Evolutionary conservation across 2,329 filamentous ascomycete species (phyloP).

Genomic region (Aspergillus melleus): DNA sequence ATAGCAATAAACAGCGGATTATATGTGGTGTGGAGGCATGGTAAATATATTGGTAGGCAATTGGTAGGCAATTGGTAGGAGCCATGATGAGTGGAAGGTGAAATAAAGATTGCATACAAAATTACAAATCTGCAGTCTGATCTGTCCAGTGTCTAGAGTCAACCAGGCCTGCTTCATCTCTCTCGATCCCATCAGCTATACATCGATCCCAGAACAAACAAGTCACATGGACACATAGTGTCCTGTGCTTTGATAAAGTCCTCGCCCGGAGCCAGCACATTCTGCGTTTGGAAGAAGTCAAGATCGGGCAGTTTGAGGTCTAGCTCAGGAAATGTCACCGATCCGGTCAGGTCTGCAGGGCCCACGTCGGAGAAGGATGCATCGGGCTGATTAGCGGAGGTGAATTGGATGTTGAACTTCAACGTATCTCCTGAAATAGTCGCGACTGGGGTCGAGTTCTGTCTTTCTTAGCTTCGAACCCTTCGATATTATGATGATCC

Average conservation of each 20-base stretch:
- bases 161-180: too few species aligned
- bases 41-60: too few species aligned
- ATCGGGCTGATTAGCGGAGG: background rate
- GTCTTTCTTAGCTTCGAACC: background rate
- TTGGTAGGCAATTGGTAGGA: too few species aligned
- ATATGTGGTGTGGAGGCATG: too few species aligned
- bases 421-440: background rate
- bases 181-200: too few species aligned
- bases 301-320: background rate
- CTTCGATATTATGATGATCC: too few species aligned
- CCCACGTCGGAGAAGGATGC: background rate
- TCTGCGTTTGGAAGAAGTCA: background rate
- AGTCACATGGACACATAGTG: background rate
- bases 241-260: background rate
- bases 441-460: background rate
- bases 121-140: too few species aligned
- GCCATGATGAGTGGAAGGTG: too few species aligned
- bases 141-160: too few species aligned
- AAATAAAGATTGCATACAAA: too few species aligned
- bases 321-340: background rate
- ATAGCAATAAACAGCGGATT: too few species aligned
- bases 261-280: background rate
- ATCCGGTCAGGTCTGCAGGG: background rate
- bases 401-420: background rate
- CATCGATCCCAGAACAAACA: background rate